phyloP scores from a whole-genome alignment of 1,284 basidiomycete species.

The Calocybe gambosa region DNA sequence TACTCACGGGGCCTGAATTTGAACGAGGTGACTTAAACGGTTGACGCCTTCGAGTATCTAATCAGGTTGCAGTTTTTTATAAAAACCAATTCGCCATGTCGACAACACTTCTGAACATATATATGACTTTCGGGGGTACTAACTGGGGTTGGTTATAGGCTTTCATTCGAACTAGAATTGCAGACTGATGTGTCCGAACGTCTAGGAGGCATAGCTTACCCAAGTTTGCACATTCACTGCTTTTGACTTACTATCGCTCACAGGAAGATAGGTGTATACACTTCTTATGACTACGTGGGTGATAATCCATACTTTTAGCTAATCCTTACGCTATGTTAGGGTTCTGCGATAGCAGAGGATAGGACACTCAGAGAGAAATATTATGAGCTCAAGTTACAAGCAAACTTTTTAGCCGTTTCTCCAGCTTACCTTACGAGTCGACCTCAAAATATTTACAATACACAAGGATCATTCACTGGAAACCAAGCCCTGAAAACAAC shows the following conservation, averaged over 20 bases:
- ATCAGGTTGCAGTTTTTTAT: slow-evolving; percentile 35
- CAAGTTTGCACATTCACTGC: slow-evolving; percentile 20
- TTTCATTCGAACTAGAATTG: neutral
- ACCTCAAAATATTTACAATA: slow-evolving; percentile 33
- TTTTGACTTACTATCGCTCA: neutral
- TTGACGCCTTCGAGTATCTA: neutral
- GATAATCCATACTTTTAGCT: neutral
- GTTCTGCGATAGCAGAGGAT: slow-evolving; percentile 42
- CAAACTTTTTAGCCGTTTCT: slow-evolving; percentile 40
- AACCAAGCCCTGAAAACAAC: slow-evolving; percentile 40
- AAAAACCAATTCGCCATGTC: slow-evolving; percentile 44
- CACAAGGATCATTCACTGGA: slow-evolving; percentile 39
- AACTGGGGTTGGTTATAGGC: slow-evolving; percentile 37
- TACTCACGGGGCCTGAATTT: slow-evolving; percentile 35
- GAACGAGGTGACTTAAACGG: slow-evolving; percentile 28
- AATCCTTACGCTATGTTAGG: slow-evolving; percentile 23
- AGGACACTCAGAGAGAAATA: slow-evolving; percentile 43
- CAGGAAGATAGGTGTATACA: slow-evolving; percentile 30
- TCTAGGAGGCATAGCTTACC: slow-evolving; percentile 34
- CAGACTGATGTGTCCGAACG: neutral
- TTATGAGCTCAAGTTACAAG: slow-evolving; percentile 44
- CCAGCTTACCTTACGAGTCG: slow-evolving; percentile 41
- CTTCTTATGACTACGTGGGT: slow-evolving; percentile 43
- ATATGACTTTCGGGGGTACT: slow-evolving; percentile 47
- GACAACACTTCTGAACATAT: slow-evolving; percentile 39